Evolutionary conservation across 768 basidiomycete species (phyloP), one percentile per base, ranked within the genome.

Genomic region (Pisolithus marmoratus): DNA sequence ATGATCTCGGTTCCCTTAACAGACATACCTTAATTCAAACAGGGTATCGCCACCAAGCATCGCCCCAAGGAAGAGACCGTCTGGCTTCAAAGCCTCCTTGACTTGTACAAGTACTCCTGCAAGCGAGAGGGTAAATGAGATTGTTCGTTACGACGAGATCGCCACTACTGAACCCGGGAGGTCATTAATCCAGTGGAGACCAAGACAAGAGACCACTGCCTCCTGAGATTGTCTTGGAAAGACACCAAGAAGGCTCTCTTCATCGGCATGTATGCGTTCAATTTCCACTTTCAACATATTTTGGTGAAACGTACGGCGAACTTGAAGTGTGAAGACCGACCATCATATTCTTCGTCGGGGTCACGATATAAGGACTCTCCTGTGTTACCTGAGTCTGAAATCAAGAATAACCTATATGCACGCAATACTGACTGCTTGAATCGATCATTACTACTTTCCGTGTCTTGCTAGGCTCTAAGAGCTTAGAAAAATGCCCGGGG

Each of bases 111-210:
- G 75, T 0, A 84, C 74, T 7, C 92, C 94, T 94, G 47, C 14
- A 46, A 46, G 36, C 46, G 41, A 27, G 47, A 44, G 45, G 8
- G 27, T 58, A 38, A 46, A 38, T 48, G 20, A 38, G 46, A 20
- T 42, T 22, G 22, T 46, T 5, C 22, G 36, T 12, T 4, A 47
- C n/a, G 36, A 8, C 40, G 40, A 40, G n/a, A 6, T 3, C 22
- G 5, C 19, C 34, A 12, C 36, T 27, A 44, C 60, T 76, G 24
- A 29, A 90, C 94, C 93, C 54, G 94, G 95, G 6, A 99, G 79
- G 70, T 99, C 96, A 60, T 98, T 98, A 12, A 96, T 82, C 96
- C 96, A 99, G 56, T 99, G 96, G 40, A 98, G 75, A 59, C 85
- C 87, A 4, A 96, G 77, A 64, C 91, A 94, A 12, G 92, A 94